phyloP scores from a whole-genome alignment of 129 eudicot species.

The Helianthus annuus region HanXRQr2.0-SUNRISE NC_035447.2:168834865-168835364 shows the following conservation, averaged over 20 bases:
- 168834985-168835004: not conserved
- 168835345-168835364: not conserved
- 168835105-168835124: conserved; percentile 78
- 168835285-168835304: conserved; percentile 51
- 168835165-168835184: conserved; percentile 45
- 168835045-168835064: conserved; percentile 48
- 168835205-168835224: conserved; percentile 74
- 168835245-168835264: conserved; percentile 44
- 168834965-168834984: conserved; percentile 40
- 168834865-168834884: conserved; percentile 30
- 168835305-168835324: not conserved
- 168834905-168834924: conserved; percentile 55
- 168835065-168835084: conserved; percentile 68
- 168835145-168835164: conserved; percentile 43
- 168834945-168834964: conserved; percentile 60
- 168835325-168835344: not conserved
- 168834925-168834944: conserved; percentile 51
- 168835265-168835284: conserved; percentile 55
- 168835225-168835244: conserved; percentile 50
- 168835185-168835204: conserved; percentile 54
- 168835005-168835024: conserved; percentile 24
- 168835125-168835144: conserved; percentile 52
- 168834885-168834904: conserved; percentile 63
- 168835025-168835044: conserved; percentile 16
- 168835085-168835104: conserved; percentile 72